Base-by-base conservation (phyloP, 129 eudicot genomes). In the Tagetes patula region DNA sequence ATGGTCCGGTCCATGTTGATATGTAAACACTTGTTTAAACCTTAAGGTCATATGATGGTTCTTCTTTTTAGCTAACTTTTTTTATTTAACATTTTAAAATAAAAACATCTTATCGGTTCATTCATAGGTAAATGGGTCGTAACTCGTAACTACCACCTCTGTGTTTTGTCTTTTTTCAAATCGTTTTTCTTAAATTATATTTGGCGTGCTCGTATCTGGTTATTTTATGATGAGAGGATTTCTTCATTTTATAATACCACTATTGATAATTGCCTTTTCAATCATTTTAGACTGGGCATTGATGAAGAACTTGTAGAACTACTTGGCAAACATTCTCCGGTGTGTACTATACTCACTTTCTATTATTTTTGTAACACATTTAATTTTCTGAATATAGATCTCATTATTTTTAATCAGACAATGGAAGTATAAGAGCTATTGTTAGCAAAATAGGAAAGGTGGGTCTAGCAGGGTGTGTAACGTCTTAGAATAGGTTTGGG, bases 281-380 rank as follows among this genome's bases (percentile, higher is more conserved):
- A 46, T 50, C 55, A 43, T 49, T 80, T 67, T 83, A 94, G 99
- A 90, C 73, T 94, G 72, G 99, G 99, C 49, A 94, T 94, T 70
- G 99, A 94, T 79, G 97, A 94, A 80, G 99, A 90, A 85, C 99
- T 94, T 58, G 99, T 94, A 60, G 78, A 82, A 43, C 78, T 90
- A 75, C 90, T 94, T 39, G 97, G 99, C 10, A 82, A 67, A 56
- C 78, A 82, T 76, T 94, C 99, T 32, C 96, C 96, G 50, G 99
- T 90, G 13, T 54, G 90, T 84, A 55, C 59, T 54, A 60, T 50
- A 39, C 41, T 59, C 42, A 42, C 69, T 69, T 37, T 9, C 36
- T 55, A 20, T 46, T 46, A n/a, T 31, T 5, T 62, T 56, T 38
- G 69, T 75, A 9, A 47, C 27, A 7, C 48, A 65, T n/a, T 53